These are phyloP conservation scores for Penicillium coprophilum DNA, from an alignment of 495 filamentous ascomycete species.

Conservation along the genomic window DNA sequence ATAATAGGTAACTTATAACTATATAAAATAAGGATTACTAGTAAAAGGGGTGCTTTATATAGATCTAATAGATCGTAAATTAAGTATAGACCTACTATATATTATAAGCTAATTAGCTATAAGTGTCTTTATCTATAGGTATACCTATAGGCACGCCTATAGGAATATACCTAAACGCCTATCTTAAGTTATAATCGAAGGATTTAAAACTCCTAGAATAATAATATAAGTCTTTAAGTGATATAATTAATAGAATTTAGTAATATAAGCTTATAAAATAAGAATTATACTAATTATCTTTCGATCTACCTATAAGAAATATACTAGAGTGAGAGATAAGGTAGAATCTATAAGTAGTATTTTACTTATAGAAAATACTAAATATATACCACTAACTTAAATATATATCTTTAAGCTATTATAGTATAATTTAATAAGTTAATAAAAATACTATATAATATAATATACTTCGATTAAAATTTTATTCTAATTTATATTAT, in stretches of 20 bases:
- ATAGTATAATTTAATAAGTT: conserved; percentile 1
- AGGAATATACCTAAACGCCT: conserved; percentile 1
- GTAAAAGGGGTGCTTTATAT: background rate
- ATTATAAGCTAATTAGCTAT: background rate
- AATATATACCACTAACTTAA: background rate
- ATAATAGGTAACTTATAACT: background rate
- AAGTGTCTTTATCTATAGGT: background rate
- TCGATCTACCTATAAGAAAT: background rate
- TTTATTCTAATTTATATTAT: background rate
- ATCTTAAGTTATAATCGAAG: background rate
- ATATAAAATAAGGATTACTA: background rate
- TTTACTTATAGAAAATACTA: background rate
- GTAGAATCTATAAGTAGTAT: background rate
- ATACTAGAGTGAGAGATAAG: background rate
- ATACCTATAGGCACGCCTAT: background rate
- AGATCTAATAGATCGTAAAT: conserved; percentile 1
- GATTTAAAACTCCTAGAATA: conserved; percentile 1
- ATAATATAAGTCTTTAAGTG: conserved; percentile 5
- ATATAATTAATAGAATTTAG: conserved; percentile 2
- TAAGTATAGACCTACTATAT: background rate
- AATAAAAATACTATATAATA: conserved; percentile 3
- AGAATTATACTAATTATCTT: conserved; percentile 2
- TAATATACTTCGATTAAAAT: background rate
- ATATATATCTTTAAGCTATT: conserved; percentile 2
- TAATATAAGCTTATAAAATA: conserved; percentile 7